phyloP scores from a whole-genome alignment of 805 yeast genomes.

The Hemisphaericaspora nanyangensis region DNA sequence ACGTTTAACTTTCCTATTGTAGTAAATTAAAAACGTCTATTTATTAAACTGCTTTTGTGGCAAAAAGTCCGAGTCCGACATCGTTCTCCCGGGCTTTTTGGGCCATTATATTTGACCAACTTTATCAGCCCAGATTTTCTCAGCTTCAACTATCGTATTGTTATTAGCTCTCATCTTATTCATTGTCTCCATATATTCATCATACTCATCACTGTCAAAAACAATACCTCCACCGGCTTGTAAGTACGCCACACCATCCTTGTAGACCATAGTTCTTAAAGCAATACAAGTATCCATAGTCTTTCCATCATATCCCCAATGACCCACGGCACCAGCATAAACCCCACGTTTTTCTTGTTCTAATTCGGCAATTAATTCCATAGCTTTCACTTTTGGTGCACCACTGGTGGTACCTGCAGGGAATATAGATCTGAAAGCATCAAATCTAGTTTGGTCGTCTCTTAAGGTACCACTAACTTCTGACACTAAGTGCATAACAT shows the following conservation, averaged over 20 bases:
- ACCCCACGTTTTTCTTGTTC: conserved; percentile 94
- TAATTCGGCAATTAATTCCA: conserved; percentile 87
- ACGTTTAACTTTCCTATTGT: too few species aligned
- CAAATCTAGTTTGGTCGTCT: conserved; percentile 81
- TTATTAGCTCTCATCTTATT: conserved; percentile 95
- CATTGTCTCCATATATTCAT: conserved; percentile 94
- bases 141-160: conserved; percentile 89
- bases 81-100: too few species aligned
- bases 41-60: too few species aligned
- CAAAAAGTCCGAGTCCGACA: too few species aligned
- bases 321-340: conserved; percentile 98
- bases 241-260: conserved; percentile 83
- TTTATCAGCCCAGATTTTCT: conserved; percentile 63
- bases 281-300: conserved; percentile 98
- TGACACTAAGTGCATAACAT: conserved; percentile 94
- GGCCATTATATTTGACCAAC: conserved; percentile 18
- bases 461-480: conserved; percentile 92
- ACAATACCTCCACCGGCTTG: conserved; percentile 99
- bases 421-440: conserved; percentile 95
- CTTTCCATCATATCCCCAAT: conserved; percentile 94
- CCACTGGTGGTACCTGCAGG: conserved; percentile 99
- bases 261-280: conserved; percentile 91
- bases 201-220: conserved; percentile 89
- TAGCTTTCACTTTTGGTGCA: conserved; percentile 95
- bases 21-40: too few species aligned